Conservation (phyloP, 441 rosid genomes). For the Theobroma grandiflorum region DNA sequence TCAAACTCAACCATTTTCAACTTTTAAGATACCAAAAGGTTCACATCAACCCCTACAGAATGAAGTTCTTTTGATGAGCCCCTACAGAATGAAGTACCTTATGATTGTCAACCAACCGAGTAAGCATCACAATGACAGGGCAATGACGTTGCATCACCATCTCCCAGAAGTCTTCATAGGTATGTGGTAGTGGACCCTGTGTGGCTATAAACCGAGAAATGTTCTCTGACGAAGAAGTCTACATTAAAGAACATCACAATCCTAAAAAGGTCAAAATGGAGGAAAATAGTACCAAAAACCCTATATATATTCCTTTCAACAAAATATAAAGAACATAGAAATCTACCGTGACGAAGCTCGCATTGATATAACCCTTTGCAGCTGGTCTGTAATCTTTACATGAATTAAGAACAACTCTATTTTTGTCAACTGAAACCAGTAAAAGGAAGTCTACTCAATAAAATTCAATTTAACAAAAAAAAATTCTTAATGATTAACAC, state of each 20-base stretch:
- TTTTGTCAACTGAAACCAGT: conserved; percentile 66
- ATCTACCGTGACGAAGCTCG: conserved; percentile 70
- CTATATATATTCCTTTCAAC: not conserved
- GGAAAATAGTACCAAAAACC: conserved; percentile 10
- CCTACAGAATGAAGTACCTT: conserved; percentile 48
- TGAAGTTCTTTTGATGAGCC: conserved; percentile 17
- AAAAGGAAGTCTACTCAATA: not conserved
- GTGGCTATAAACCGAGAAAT: conserved; percentile 84
- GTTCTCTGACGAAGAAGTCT: conserved; percentile 70
- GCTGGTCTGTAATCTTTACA: conserved; percentile 71
- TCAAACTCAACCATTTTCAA: conserved; percentile 15
- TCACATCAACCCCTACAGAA: conserved; percentile 26
- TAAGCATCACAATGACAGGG: conserved; percentile 88
- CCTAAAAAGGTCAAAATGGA: not conserved
- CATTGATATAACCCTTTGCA: conserved; percentile 85
- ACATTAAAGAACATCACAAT: conserved; percentile 33
- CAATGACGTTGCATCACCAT: conserved; percentile 81
- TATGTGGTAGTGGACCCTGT: conserved; percentile 84
- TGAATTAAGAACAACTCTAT: conserved; percentile 71
- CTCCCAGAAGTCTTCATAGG: conserved; percentile 96
- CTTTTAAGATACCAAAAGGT: not conserved
- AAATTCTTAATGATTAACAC: not conserved
- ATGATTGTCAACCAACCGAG: conserved; percentile 78
- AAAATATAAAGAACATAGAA: conserved; percentile 13
- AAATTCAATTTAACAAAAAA: conserved; percentile 12